Evolutionary conservation across 2,329 filamentous ascomycete species (phyloP).

Genomic region (Blumeria graminis): DNA sequence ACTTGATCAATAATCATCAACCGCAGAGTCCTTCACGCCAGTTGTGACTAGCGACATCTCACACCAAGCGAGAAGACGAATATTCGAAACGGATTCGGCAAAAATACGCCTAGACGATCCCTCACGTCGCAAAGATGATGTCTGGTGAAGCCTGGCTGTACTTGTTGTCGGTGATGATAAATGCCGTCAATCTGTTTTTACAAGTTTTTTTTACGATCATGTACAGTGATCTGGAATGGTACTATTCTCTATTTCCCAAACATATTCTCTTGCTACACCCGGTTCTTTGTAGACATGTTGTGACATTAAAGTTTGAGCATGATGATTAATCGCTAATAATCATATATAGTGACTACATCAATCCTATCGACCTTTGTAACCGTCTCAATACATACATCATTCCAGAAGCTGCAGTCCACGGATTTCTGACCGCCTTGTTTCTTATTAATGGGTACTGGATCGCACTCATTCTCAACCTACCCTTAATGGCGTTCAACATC

Average conservation of each 20-base stretch:
- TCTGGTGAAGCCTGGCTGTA: slow-evolving; percentile 97
- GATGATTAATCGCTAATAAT: slow-evolving; percentile 11
- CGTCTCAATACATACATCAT: slow-evolving; percentile 99
- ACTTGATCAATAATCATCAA: no score
- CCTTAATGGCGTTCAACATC: slow-evolving; percentile 74
- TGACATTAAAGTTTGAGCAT: slow-evolving; percentile 1
- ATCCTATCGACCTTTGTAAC: slow-evolving; percentile 99
- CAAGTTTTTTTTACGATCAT: slow-evolving; percentile 99
- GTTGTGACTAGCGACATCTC: no score
- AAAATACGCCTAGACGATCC: no score
- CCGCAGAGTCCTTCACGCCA: no score
- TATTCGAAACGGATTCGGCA: no score
- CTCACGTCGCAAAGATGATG: slow-evolving; percentile 30
- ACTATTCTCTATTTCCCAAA: slow-evolving; percentile 19
- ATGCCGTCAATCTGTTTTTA: slow-evolving; percentile 97
- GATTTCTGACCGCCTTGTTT: slow-evolving; percentile 84
- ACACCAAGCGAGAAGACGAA: no score
- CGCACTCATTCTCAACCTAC: slow-evolving; percentile 73
- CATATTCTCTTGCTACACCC: not conserved
- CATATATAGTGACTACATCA: slow-evolving; percentile 75
- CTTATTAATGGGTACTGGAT: slow-evolving; percentile 98
- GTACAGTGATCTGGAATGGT: slow-evolving; percentile 99
- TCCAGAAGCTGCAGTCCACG: slow-evolving; percentile 92
- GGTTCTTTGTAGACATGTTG: not conserved
- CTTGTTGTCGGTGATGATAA: slow-evolving; percentile 92